phyloP scores from a whole-genome alignment of 345 rosid genomes.

The Eucalyptus pauciflora region DNA sequence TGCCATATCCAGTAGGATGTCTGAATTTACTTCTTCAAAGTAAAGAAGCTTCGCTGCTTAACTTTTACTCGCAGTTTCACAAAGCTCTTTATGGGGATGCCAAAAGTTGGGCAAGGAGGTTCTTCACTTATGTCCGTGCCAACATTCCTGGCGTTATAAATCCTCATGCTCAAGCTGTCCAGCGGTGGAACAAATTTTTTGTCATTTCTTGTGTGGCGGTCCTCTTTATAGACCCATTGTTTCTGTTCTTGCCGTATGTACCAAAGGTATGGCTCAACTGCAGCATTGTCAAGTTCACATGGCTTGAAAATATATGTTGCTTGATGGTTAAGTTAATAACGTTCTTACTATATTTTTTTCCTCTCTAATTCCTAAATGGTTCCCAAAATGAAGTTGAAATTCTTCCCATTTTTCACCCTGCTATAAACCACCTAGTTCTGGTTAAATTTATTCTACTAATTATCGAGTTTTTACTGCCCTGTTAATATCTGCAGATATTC shows the following conservation, averaged over 20 bases:
- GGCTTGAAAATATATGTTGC: neutral
- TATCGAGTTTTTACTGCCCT: neutral
- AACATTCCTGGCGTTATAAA: constrained; percentile 61
- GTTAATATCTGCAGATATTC: neutral
- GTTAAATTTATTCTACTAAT: neutral
- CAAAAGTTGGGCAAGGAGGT: constrained; percentile 65
- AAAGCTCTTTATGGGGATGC: constrained; percentile 69
- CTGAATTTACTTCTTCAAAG: neutral
- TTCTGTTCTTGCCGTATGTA: constrained; percentile 57
- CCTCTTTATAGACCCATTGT: constrained; percentile 71
- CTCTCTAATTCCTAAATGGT: neutral
- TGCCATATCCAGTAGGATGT: neutral
- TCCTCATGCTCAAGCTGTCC: constrained; percentile 62
- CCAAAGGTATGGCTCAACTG: constrained; percentile 23
- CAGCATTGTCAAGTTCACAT: neutral
- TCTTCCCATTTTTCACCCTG: neutral
- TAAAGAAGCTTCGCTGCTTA: neutral
- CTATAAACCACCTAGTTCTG: neutral
- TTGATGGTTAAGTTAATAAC: neutral
- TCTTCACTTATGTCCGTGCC: constrained; percentile 10
- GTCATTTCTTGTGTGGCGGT: constrained; percentile 42
- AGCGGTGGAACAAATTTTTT: constrained; percentile 46
- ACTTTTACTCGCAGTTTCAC: constrained; percentile 36
- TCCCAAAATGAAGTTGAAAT: neutral
- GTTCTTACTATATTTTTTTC: neutral